Evolutionary conservation across 2,329 filamentous ascomycete species (phyloP).

Genomic region (Eutypa lata): DNA sequence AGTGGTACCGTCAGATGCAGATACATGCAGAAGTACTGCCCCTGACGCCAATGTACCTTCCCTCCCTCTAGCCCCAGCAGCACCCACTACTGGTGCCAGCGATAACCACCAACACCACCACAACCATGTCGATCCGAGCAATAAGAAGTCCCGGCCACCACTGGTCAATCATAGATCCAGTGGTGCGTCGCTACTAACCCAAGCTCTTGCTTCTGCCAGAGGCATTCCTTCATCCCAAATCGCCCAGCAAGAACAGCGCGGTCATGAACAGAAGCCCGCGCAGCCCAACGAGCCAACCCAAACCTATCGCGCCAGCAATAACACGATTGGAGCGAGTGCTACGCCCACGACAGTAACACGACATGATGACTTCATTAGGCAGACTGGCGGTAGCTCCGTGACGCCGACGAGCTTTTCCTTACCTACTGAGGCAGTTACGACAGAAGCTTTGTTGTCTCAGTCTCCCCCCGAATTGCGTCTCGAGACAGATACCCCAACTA

Average conservation of each 20-base stretch:
- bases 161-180: constrained; percentile 39
- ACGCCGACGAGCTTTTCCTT: constrained; percentile 31
- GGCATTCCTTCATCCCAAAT: constrained; percentile 39
- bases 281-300: constrained; percentile 16
- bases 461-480: constrained; percentile 19
- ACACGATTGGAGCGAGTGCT: constrained; percentile 11
- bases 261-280: constrained; percentile 18
- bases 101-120: constrained; percentile 22
- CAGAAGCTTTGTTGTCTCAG: constrained; percentile 25
- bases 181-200: constrained; percentile 54
- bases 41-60: constrained; percentile 18
- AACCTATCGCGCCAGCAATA: constrained; percentile 17
- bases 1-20: background rate
- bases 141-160: constrained; percentile 48
- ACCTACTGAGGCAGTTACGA: constrained; percentile 28
- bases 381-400: constrained; percentile 34
- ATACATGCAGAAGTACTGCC: constrained; percentile 1
- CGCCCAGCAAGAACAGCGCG: constrained; percentile 22
- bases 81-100: constrained; percentile 17
- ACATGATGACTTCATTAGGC: constrained; percentile 33
- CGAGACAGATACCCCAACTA: constrained; percentile 13
- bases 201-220: constrained; percentile 57
- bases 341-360: constrained; percentile 16
- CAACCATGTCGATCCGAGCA: constrained; percentile 33
- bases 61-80: constrained; percentile 18